Evolutionary conservation across 352 stramenopile species (phyloP).

Genomic region (Globisporangium paddicum): DNA sequence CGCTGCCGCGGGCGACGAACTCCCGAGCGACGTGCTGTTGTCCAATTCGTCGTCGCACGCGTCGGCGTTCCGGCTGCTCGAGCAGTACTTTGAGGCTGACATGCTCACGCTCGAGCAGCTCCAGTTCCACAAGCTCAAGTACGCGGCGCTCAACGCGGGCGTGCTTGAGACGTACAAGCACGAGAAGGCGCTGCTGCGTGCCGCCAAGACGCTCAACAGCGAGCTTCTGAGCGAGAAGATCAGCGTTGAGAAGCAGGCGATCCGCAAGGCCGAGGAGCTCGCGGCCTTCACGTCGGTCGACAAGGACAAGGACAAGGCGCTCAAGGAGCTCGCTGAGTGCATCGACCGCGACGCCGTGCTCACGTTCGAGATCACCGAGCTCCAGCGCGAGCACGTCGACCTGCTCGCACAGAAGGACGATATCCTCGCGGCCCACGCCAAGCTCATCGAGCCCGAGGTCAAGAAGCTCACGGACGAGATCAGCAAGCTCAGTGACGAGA

Average conservation of each 20-base stretch:
- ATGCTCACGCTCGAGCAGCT: slow-evolving; percentile 77
- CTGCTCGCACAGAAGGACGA: slow-evolving; percentile 65
- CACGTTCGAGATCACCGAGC: slow-evolving; percentile 85
- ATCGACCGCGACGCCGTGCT: slow-evolving; percentile 79
- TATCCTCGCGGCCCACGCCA: slow-evolving; percentile 69
- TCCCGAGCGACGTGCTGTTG: slow-evolving; percentile 23
- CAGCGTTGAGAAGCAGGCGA: slow-evolving; percentile 81
- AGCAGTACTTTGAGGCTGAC: slow-evolving; percentile 83
- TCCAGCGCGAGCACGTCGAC: slow-evolving; percentile 79
- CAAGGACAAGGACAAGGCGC: slow-evolving; percentile 71
- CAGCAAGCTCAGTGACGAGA: slow-evolving; percentile 57
- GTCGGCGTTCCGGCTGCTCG: slow-evolving; percentile 68
- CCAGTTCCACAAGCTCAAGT: slow-evolving; percentile 82
- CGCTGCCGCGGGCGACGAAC: not conserved
- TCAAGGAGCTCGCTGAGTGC: slow-evolving; percentile 74
- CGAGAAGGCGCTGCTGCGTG: slow-evolving; percentile 74
- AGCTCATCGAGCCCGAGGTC: slow-evolving; percentile 84
- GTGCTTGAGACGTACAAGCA: slow-evolving; percentile 79
- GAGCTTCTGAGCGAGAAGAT: slow-evolving; percentile 86
- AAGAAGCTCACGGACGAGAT: slow-evolving; percentile 68
- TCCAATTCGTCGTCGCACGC: slow-evolving; percentile 50
- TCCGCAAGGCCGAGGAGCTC: slow-evolving; percentile 79
- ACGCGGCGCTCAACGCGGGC: slow-evolving; percentile 58
- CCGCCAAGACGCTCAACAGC: slow-evolving; percentile 80
- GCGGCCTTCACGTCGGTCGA: slow-evolving; percentile 67